Percentiles rank a stretch among this genome's conserved stretches.
Evolutionary conservation across 1,284 basidiomycete species (phyloP).

Genomic region (Stereum hirsutum): DNA sequence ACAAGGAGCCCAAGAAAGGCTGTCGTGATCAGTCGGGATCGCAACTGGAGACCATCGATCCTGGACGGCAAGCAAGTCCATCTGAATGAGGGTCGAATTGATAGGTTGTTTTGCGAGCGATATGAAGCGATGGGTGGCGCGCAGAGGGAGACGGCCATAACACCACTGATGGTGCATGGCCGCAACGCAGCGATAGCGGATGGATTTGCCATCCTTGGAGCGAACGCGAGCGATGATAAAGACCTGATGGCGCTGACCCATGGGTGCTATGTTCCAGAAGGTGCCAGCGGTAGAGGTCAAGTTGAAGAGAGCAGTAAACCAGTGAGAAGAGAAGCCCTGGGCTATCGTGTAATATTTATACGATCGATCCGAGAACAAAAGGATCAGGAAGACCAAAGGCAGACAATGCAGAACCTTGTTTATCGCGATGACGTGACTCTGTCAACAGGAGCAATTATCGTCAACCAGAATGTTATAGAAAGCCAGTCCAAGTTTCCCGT

Average conservation of each 20-base stretch:
- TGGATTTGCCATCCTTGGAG: conserved; percentile 16
- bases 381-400: no score
- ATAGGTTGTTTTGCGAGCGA: conserved; percentile 22
- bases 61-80: conserved; percentile 19
- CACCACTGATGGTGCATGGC: conserved; percentile 30
- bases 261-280: no score
- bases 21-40: conserved; percentile 11
- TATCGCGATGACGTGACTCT: no score
- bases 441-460: no score
- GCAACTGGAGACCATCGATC: conserved; percentile 10
- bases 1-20: conserved; percentile 21
- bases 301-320: no score
- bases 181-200: conserved; percentile 28
- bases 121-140: conserved; percentile 22
- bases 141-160: conserved; percentile 22
- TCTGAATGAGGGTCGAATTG: conserved; percentile 26
- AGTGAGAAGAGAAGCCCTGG: no score
- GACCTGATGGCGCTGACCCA: conserved; percentile 24
- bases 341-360: no score
- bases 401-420: no score
- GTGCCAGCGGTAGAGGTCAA: no score
- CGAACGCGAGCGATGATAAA: conserved; percentile 26
- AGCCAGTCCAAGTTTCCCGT: no score
- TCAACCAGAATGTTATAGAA: no score
- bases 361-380: no score